These are phyloP conservation scores for Phlyctochytrium planicorne DNA, from an alignment of 192 early-diverging fungal genomes.

Conservation along the genomic window DNA sequence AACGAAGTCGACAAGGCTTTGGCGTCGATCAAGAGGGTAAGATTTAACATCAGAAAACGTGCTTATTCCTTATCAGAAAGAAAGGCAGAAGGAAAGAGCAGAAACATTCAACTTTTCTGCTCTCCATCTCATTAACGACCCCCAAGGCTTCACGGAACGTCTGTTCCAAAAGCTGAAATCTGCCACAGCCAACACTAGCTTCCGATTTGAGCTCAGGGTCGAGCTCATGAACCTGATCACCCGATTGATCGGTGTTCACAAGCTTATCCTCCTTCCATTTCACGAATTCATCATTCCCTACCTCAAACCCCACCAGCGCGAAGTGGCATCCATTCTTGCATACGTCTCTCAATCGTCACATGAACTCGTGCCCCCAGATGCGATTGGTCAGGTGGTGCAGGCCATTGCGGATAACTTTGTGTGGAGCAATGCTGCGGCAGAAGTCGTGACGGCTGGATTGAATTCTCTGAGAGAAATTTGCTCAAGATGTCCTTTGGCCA, in stretches of 20 bases:
- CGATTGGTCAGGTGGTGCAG: constrained; percentile 79
- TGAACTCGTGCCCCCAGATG: constrained; percentile 92
- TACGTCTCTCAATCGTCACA: constrained; percentile 89
- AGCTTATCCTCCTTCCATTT: constrained; percentile 85
- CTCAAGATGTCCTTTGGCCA: constrained; percentile 85
- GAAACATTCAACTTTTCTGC: constrained; percentile 91
- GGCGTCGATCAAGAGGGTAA: constrained; percentile 61
- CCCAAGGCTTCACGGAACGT: constrained; percentile 95
- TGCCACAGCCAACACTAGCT: constrained; percentile 63
- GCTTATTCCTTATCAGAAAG: constrained; percentile 46
- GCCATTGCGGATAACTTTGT: constrained; percentile 97
- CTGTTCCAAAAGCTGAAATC: constrained; percentile 79
- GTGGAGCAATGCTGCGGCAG: constrained; percentile 82
- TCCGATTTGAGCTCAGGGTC: constrained; percentile 86
- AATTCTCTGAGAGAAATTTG: constrained; percentile 79
- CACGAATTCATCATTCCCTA: constrained; percentile 93
- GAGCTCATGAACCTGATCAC: constrained; percentile 93
- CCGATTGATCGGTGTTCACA: constrained; percentile 93
- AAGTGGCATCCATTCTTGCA: constrained; percentile 92
- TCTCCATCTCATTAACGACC: constrained; percentile 91
- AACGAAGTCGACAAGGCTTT: constrained; percentile 77
- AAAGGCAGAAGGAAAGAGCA: constrained; percentile 59
- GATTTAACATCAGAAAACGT: constrained; percentile 7
- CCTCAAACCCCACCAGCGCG: constrained; percentile 91
- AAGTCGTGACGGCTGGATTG: constrained; percentile 93